phyloP scores from a whole-genome alignment of 176 grass and related monocot genomes.

The Rhynchospora tenuis region DNA sequence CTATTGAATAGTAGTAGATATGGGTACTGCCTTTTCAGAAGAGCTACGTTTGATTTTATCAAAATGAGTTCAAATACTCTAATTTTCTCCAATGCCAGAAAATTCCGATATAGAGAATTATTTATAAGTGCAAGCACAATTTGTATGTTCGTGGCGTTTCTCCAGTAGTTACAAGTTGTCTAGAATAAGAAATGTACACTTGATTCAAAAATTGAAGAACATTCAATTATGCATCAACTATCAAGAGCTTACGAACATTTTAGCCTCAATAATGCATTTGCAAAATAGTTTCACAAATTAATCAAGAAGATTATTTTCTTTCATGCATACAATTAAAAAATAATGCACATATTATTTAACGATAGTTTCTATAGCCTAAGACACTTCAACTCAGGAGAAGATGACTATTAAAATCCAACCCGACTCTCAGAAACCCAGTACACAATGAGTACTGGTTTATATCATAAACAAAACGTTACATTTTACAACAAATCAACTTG shows the following conservation, averaged over 20 bases:
- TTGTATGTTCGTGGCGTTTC: background rate
- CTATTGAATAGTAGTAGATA: no score
- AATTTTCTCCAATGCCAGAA: background rate
- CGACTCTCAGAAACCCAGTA: background rate
- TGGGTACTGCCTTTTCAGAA: no score
- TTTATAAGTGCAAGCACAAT: background rate
- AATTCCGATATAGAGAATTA: background rate
- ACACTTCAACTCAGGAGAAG: background rate
- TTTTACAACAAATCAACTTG: constrained; percentile 9
- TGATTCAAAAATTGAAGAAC: background rate
- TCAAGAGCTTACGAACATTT: no score
- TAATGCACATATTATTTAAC: background rate
- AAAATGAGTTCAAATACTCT: background rate
- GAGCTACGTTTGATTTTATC: background rate
- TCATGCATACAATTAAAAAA: background rate
- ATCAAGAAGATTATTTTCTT: background rate
- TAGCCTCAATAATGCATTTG: background rate
- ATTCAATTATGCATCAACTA: no score
- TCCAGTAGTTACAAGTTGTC: background rate
- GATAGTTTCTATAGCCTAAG: background rate
- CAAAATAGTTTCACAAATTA: background rate
- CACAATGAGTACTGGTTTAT: background rate
- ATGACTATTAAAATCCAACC: background rate
- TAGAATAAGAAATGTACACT: background rate
- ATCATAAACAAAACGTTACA: background rate